Conservation (phyloP, 768 basidiomycete genomes). For the Macrolepiota dolichaula region DNA sequence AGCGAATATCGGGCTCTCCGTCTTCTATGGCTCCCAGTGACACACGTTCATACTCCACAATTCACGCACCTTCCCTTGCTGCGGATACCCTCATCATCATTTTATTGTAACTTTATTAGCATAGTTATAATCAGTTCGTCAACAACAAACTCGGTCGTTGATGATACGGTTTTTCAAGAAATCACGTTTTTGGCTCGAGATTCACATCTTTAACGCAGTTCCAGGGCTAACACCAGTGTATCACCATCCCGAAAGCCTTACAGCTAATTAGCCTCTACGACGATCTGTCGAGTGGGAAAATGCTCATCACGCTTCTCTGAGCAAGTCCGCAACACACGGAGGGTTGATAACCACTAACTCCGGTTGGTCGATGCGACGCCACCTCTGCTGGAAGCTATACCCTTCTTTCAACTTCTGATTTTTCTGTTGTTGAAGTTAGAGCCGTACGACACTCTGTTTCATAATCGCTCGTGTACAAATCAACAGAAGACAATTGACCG, state of each 20-base stretch:
- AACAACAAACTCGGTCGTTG: neutral
- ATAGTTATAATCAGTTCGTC: neutral
- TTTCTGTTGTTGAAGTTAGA: neutral
- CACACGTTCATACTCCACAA: no score
- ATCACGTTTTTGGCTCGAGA: neutral
- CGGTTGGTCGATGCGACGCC: constrained; percentile 1
- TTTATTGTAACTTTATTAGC: constrained; percentile 2
- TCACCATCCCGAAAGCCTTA: no score
- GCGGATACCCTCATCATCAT: neutral
- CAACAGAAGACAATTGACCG: neutral
- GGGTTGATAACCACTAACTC: constrained; percentile 4
- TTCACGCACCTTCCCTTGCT: neutral
- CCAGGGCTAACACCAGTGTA: neutral
- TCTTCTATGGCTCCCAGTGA: neutral
- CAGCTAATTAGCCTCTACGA: no score
- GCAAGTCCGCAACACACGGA: neutral
- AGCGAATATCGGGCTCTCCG: neutral
- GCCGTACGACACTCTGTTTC: neutral
- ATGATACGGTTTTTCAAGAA: neutral
- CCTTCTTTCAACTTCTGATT: constrained; percentile 3
- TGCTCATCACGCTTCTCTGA: neutral
- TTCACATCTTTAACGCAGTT: neutral
- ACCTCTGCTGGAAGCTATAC: neutral
- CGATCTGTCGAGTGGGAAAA: no score
- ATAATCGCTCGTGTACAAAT: neutral